Evolutionary conservation across 192 early-diverging fungal genomes (phyloP).

Genomic region (Podila clonocystis): DNA sequence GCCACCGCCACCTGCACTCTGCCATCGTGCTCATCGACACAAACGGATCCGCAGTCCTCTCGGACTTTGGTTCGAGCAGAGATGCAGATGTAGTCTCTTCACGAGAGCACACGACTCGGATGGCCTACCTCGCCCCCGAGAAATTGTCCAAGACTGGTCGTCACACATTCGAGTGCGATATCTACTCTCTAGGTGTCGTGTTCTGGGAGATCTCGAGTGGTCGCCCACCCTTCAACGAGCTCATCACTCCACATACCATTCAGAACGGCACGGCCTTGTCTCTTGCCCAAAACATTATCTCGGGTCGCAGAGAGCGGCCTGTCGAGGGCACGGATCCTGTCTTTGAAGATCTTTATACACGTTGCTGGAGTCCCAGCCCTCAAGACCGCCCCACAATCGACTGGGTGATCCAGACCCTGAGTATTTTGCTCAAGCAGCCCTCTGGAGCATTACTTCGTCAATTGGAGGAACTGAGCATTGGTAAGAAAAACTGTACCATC

Average conservation of each 20-base stretch:
- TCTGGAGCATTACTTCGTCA: conserved; percentile 21
- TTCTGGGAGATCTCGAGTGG: conserved; percentile 49
- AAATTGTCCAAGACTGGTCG: conserved; percentile 23
- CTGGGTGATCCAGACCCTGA: conserved; percentile 37
- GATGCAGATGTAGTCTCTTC: conserved; percentile 39
- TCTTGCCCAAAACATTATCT: conserved; percentile 39
- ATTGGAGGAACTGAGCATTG: conserved; percentile 40
- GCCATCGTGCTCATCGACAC: conserved; percentile 41
- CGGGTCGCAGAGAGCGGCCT: conserved; percentile 30
- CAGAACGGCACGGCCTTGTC: conserved; percentile 22
- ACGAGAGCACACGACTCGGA: conserved; percentile 26
- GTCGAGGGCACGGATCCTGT: conserved; percentile 42
- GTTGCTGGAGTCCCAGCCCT: conserved; percentile 37
- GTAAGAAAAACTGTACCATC: conserved; percentile 5
- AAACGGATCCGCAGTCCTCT: conserved; percentile 46
- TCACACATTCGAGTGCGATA: conserved; percentile 32
- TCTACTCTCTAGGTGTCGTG: conserved; percentile 41
- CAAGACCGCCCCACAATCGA: conserved; percentile 44
- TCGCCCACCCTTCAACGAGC: conserved; percentile 29
- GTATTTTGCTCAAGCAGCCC: conserved; percentile 40
- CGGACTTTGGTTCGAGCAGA: conserved; percentile 35
- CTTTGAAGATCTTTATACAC: conserved; percentile 49
- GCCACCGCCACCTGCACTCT: conserved; percentile 47
- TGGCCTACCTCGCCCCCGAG: conserved; percentile 49
- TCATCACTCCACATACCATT: conserved; percentile 21